Conservation (phyloP, 1,284 basidiomycete species). For the Wolfiporia cocos region DNA sequence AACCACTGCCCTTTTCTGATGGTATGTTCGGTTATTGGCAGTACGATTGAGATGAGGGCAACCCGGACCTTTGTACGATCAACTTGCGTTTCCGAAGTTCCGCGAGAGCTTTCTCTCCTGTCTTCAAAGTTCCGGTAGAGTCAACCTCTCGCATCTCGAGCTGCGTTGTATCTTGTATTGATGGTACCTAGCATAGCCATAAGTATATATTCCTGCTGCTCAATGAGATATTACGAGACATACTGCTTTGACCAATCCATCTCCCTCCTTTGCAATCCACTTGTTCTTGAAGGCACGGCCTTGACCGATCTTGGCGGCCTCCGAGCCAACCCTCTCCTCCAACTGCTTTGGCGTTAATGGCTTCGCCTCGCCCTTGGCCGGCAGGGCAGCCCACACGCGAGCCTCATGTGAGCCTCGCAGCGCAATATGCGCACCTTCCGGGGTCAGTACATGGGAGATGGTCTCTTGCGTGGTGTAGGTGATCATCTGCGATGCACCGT, state of each 20-base stretch:
- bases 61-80: constrained; percentile 55
- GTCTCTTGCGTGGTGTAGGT: constrained; percentile 77
- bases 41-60: not conserved
- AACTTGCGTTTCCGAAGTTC: constrained; percentile 94
- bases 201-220: too few relatives aligned
- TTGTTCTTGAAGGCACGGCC: constrained; percentile 95
- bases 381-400: constrained; percentile 84
- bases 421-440: constrained; percentile 79
- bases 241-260: constrained; percentile 83
- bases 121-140: constrained; percentile 60
- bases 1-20: constrained; percentile 94
- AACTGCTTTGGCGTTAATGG: constrained; percentile 65
- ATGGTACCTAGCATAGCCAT: constrained; percentile 41
- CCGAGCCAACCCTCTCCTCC: constrained; percentile 74
- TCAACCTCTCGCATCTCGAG: constrained; percentile 74
- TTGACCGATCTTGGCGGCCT: constrained; percentile 87
- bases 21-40: constrained; percentile 8
- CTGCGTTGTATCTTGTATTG: constrained; percentile 71
- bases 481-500: constrained; percentile 67
- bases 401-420: constrained; percentile 89
- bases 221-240: constrained; percentile 27
- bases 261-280: constrained; percentile 92
- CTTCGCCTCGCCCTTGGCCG: constrained; percentile 59
- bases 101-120: constrained; percentile 76
- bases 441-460: constrained; percentile 66